phyloP scores from a whole-genome alignment of 2,329 filamentous ascomycete genomes.

The Zymoseptoria brevis region DNA sequence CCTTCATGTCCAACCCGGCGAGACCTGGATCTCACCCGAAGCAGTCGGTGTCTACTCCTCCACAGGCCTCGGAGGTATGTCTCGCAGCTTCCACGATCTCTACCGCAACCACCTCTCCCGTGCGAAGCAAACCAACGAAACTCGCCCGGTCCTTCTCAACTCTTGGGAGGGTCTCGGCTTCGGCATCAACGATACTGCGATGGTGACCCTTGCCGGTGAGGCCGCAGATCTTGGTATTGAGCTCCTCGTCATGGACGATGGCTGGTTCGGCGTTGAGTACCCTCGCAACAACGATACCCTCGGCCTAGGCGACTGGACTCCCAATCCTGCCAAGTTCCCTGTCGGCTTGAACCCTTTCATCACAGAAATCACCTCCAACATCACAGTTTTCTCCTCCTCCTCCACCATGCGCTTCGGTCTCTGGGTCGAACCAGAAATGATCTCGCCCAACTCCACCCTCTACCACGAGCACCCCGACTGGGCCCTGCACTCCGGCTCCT shows the following conservation, averaged over 20 bases:
- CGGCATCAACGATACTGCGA: conserved; percentile 49
- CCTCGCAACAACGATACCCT: conserved; percentile 50
- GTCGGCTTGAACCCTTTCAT: conserved; percentile 48
- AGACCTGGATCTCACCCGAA: conserved; percentile 54
- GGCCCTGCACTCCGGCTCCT: conserved; percentile 50
- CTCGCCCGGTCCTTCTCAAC: conserved; percentile 52
- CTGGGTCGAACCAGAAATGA: conserved; percentile 63
- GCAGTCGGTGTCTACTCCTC: conserved; percentile 55
- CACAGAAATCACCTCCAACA: conserved; percentile 41
- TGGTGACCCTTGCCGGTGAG: conserved; percentile 49
- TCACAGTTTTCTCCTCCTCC: conserved; percentile 41
- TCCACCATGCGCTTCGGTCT: conserved; percentile 52
- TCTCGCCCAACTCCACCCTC: conserved; percentile 53
- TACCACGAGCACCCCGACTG: conserved; percentile 58
- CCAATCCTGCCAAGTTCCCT: conserved; percentile 52
- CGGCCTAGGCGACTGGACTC: conserved; percentile 57
- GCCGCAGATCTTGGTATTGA: conserved; percentile 53
- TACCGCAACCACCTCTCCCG: conserved; percentile 55
- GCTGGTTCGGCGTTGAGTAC: conserved; percentile 59
- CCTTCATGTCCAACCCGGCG: conserved; percentile 48
- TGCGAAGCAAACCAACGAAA: conserved; percentile 46
- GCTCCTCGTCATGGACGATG: conserved; percentile 59
- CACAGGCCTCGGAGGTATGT: conserved; percentile 54
- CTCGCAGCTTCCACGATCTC: conserved; percentile 52
- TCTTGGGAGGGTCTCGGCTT: conserved; percentile 59